phyloP scores from a whole-genome alignment of 176 grass and related monocot species.

The Miscanthus lutarioriparius region DNA sequence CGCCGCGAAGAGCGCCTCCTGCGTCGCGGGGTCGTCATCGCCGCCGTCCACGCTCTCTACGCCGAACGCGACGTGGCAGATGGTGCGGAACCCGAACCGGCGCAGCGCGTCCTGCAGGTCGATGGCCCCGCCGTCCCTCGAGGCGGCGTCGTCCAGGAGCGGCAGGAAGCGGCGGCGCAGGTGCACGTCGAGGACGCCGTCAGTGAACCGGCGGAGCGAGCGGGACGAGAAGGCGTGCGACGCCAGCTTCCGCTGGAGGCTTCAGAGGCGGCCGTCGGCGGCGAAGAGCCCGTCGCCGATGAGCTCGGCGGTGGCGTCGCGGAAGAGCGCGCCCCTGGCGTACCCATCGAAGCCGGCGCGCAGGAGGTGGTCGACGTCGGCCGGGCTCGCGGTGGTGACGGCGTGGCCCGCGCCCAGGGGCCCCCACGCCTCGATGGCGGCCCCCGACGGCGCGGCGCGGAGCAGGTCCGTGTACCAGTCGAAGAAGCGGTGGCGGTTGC shows the following conservation, averaged over 20 bases:
- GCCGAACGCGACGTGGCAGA: conserved; percentile 73
- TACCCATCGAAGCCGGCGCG: conserved; percentile 50
- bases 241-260: conserved; percentile 61
- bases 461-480: conserved; percentile 71
- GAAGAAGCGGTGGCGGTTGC: conserved; percentile 63
- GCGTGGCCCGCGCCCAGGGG: conserved; percentile 38
- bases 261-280: conserved; percentile 53
- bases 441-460: conserved; percentile 34
- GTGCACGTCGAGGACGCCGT: conserved; percentile 36
- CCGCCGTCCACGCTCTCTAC: conserved; percentile 26
- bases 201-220: conserved; percentile 37
- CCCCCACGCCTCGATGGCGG: conserved; percentile 61
- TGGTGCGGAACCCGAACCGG: conserved; percentile 60
- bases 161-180: conserved; percentile 40
- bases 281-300: conserved; percentile 61
- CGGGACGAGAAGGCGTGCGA: conserved; percentile 61
- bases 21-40: not conserved
- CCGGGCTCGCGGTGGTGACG: conserved; percentile 49
- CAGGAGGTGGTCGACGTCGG: conserved; percentile 61
- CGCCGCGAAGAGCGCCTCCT: conserved; percentile 47
- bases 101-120: conserved; percentile 68
- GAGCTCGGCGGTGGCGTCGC: conserved; percentile 33
- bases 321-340: conserved; percentile 39
- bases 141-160: conserved; percentile 44
- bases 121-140: conserved; percentile 12